Evolutionary conservation across 2,329 filamentous ascomycete genomes (phyloP).

Genomic region (Colletotrichum orbiculare): DNA sequence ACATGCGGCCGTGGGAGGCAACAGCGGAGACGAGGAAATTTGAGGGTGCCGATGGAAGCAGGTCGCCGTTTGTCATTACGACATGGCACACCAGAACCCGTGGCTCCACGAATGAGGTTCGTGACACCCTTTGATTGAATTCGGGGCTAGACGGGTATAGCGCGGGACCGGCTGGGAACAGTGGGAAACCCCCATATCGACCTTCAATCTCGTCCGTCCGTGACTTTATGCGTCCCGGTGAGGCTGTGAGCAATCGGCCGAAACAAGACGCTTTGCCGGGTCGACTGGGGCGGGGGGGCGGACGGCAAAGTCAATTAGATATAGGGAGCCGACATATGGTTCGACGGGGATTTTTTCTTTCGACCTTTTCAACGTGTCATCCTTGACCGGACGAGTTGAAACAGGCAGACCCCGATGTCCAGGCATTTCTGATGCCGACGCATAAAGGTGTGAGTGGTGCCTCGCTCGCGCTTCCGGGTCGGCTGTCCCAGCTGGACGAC

Average conservation of each 20-base stretch:
- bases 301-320: not conserved
- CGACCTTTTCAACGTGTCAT: not conserved
- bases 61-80: conserved; percentile 21
- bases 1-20: not conserved
- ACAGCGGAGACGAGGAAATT: conserved; percentile 32
- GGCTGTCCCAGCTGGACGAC: conserved; percentile 4
- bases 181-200: conserved; percentile 1
- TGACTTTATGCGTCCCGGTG: conserved; percentile 18
- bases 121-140: conserved; percentile 19
- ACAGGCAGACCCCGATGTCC: conserved; percentile 24
- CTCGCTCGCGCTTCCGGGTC: conserved; percentile 4
- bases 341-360: conserved; percentile 26
- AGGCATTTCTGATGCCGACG: conserved; percentile 14
- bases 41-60: conserved; percentile 24
- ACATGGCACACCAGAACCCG: conserved; percentile 16
- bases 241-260: conserved; percentile 10
- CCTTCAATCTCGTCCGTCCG: conserved; percentile 6
- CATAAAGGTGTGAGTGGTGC: conserved; percentile 35
- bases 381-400: conserved; percentile 9
- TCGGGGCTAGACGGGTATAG: conserved; percentile 9
- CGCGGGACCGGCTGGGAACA: not conserved
- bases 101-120: not conserved
- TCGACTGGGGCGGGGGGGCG: conserved; percentile 10
- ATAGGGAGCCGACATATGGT: conserved; percentile 32
- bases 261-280: not conserved